Conservation (phyloP, 1,284 basidiomycete genomes). For the Tilletiaria anomala region DNA sequence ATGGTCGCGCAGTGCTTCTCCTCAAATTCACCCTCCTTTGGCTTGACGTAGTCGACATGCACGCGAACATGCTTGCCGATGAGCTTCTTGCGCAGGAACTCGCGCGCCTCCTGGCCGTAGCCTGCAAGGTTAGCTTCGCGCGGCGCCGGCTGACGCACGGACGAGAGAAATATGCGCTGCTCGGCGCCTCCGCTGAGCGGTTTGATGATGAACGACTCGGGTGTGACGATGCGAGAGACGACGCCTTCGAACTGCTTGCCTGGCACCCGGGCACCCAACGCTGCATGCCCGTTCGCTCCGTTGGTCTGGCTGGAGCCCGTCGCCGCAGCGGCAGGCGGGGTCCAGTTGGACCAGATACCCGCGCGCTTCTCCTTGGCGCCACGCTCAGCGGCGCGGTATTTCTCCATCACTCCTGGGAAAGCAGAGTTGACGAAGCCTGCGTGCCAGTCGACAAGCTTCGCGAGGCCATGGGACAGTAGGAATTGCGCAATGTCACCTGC, state of each 20-base stretch:
- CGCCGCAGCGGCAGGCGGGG: conserved; percentile 16
- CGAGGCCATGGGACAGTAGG: conserved; percentile 68
- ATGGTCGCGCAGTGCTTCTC: conserved; percentile 31
- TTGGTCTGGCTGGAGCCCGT: conserved; percentile 8
- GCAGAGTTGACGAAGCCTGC: conserved; percentile 70
- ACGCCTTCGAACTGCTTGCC: conserved; percentile 50
- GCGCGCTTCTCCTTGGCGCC: conserved; percentile 65
- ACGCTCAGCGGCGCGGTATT: conserved; percentile 69
- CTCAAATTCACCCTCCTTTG: conserved; percentile 25
- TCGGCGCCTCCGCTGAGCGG: conserved; percentile 50
- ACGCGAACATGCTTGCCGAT: conserved; percentile 27
- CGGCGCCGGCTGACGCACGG: conserved; percentile 53
- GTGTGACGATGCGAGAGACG: conserved; percentile 77
- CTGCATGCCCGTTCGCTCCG: neutral
- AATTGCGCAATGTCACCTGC: conserved; percentile 87
- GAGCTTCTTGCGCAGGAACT: conserved; percentile 40
- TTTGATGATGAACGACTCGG: conserved; percentile 58
- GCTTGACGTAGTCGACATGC: conserved; percentile 34
- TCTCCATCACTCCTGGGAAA: conserved; percentile 33
- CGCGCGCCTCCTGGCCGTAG: conserved; percentile 79
- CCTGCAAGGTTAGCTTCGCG: conserved; percentile 75
- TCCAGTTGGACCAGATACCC: conserved; percentile 59
- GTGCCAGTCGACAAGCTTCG: conserved; percentile 92
- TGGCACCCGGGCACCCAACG: conserved; percentile 2
- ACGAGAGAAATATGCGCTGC: conserved; percentile 71